These are phyloP conservation scores for Daldinia sp. DNA, from an alignment of 2,329 filamentous ascomycete species.

Conservation along the genomic window DNA sequence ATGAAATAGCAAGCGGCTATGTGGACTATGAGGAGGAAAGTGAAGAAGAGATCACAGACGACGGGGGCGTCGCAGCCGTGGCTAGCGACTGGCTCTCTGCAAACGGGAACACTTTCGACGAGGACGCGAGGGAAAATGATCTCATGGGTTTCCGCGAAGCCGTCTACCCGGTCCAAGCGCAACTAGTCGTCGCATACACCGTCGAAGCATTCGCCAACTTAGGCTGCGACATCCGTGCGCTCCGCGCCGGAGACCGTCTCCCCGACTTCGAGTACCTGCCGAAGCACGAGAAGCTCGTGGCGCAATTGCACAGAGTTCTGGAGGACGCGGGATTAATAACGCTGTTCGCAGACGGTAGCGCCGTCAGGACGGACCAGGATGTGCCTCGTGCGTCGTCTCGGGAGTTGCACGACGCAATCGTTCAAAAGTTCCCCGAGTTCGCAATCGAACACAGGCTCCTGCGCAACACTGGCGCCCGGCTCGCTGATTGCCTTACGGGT, in stretches of 20 bases:
- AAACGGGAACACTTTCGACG: conserved; percentile 25
- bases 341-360: background rate
- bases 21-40: conserved; percentile 4
- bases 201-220: conserved; percentile 50
- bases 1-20: background rate
- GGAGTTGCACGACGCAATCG: conserved; percentile 13
- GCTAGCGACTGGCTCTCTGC: conserved; percentile 19
- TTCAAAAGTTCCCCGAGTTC: conserved; percentile 51
- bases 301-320: conserved; percentile 47
- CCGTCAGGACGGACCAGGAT: conserved; percentile 4
- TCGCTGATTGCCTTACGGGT: conserved; percentile 57
- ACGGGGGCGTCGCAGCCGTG: conserved; percentile 15
- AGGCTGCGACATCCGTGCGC: conserved; percentile 44
- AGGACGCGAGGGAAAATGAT: background rate
- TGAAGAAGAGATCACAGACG: background rate
- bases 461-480: conserved; percentile 48
- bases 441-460: conserved; percentile 51
- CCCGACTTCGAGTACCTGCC: conserved; percentile 40
- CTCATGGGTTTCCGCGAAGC: conserved; percentile 38
- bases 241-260: conserved; percentile 43
- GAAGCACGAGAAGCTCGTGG: conserved; percentile 49
- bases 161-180: conserved; percentile 48
- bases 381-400: conserved; percentile 11
- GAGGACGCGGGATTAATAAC: conserved; percentile 44
- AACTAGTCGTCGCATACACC: conserved; percentile 51